These are phyloP conservation scores for Leccinum disarticulatum DNA, from an alignment of 768 basidiomycete genomes.

Conservation along the genomic window DNA sequence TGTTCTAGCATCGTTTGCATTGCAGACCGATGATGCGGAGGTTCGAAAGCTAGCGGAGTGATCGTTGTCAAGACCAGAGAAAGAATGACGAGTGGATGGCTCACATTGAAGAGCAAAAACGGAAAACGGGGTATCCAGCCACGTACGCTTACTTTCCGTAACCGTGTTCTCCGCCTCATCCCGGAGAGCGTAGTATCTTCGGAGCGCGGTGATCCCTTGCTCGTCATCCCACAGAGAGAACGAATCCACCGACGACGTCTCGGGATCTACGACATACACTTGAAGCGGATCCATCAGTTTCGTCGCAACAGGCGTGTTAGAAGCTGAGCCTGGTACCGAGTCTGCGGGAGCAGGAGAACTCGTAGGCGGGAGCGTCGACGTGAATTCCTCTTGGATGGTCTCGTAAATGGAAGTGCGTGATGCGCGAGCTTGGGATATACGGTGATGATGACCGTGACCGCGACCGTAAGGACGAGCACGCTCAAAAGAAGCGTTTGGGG, in stretches of 20 bases:
- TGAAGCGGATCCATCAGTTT: conserved; percentile 33
- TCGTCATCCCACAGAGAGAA: conserved; percentile 65
- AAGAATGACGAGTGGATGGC: conserved; percentile 24
- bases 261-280: conserved; percentile 58
- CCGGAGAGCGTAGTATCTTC: conserved; percentile 66
- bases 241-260: conserved; percentile 48
- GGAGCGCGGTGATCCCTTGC: conserved; percentile 57
- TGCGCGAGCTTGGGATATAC: conserved; percentile 63
- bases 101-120: conserved; percentile 70
- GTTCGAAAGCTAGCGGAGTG: conserved; percentile 57
- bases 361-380: conserved; percentile 31
- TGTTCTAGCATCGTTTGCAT: conserved; percentile 76
- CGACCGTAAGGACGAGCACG: conserved; percentile 44
- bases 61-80: conserved; percentile 1
- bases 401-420: conserved; percentile 74
- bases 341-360: conserved; percentile 24
- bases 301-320: conserved; percentile 29
- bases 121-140: conserved; percentile 75
- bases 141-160: conserved; percentile 60
- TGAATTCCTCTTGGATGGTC: conserved; percentile 73
- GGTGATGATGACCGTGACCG: conserved; percentile 70
- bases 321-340: conserved; percentile 21
- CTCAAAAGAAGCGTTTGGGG: conserved; percentile 42
- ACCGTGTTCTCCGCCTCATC: conserved; percentile 70
- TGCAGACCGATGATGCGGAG: conserved; percentile 58